Evolutionary conservation across 306 rosid genomes (phyloP), one percentile per base, ranked within the genome.

Genomic region (Vicia faba): DNA sequence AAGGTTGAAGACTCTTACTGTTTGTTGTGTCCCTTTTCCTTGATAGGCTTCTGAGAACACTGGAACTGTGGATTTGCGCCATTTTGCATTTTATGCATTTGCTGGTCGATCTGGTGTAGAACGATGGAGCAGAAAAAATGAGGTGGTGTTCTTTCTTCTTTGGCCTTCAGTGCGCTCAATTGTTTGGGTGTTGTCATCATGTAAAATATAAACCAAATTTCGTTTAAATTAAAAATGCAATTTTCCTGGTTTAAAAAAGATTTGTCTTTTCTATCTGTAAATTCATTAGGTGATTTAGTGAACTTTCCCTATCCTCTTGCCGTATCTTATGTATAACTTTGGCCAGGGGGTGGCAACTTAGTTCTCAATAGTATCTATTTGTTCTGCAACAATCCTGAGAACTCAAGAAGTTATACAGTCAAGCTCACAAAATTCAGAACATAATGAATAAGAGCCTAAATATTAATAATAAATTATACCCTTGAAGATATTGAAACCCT

Each of bases 81-180:
- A 95, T 84, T 95, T 90, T 78, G 91, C 93, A 36, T 80, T 90
- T 67, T 95, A 79, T 74, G 97, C 99, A 61, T 95, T 85, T 85
- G 95, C 99, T 72, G 99, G 99, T 59, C 79, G 89, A 63, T 75
- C 97, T 78, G 99, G 99, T 3, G 16, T 8, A 39, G 79, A 68
- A 61, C 84, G 95, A 65, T 95, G 99, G 99, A 77, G 80, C 62
- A 82, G 90, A 64, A 86, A 81, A 76, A 95, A 79, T 76, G 96
- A 95, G 92, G 99, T 93, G 4, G 54, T 49, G 40, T 57, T 46
- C 61, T 74, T 64, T 65, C 7, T 56, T 31, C 20, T 39, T 55
- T 49, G 26, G 40, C 59, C 38, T 38, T 44, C 36, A 29, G 23
- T 54, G 59, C 58, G 41, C 55, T 39, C 56, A 69, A 14, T 74